Evolutionary conservation across 2,329 filamentous ascomycete species (phyloP).

Genomic region (Paracoccidioides brasiliensis): DNA sequence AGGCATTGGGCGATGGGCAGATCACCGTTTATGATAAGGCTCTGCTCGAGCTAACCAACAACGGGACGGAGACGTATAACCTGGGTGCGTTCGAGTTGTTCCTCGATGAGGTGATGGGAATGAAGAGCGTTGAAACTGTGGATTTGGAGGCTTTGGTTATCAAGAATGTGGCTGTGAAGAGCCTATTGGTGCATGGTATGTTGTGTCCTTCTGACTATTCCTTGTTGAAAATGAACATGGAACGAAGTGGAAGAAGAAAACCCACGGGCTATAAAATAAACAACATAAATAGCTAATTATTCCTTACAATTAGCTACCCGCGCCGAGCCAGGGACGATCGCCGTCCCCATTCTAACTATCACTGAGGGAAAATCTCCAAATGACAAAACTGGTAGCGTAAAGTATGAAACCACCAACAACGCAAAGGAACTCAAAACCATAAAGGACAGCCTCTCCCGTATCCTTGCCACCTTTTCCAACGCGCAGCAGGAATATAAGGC

Average conservation of each 20-base stretch:
- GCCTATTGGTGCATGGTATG: constrained; percentile 16
- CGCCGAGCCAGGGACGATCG: not conserved
- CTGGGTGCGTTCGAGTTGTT: constrained; percentile 26
- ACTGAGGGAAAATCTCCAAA: not conserved
- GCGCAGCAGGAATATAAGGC: constrained; percentile 26
- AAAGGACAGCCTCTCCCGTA: constrained; percentile 13
- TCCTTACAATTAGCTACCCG: not conserved
- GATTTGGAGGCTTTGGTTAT: constrained; percentile 17
- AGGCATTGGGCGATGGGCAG: constrained; percentile 23
- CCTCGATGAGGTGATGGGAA: constrained; percentile 26
- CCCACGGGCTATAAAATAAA: not conserved
- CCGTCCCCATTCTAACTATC: not conserved
- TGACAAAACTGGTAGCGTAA: not conserved
- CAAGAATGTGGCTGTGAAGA: constrained; percentile 18
- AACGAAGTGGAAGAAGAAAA: not conserved
- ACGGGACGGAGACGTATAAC: constrained; percentile 19
- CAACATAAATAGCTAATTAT: not conserved
- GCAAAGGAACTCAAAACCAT: not conserved
- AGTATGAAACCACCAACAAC: not conserved
- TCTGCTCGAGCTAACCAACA: constrained; percentile 23
- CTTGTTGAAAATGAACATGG: not conserved
- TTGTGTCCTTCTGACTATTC: not conserved
- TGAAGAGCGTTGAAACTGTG: constrained; percentile 9
- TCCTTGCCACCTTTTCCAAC: constrained; percentile 21
- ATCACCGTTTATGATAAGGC: constrained; percentile 30